Base-by-base conservation (phyloP, 768 basidiomycete genomes). In the Macrocybe gigantea region DNA sequence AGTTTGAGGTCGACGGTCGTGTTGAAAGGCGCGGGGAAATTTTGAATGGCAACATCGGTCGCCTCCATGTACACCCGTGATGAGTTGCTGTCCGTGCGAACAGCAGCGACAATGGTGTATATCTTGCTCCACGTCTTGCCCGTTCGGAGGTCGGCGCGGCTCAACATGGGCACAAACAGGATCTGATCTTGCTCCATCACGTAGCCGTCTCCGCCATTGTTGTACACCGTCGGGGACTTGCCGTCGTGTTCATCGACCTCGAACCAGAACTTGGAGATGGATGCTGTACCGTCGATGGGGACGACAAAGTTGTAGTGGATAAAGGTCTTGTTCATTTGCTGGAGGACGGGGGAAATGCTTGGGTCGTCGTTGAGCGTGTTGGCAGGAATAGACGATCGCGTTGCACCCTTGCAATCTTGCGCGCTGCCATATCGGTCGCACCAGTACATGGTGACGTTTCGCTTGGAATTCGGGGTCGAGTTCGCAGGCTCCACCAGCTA, bases 251-350 rank as follows among this genome's bases (percentile, higher is more conserved):
- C 73, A 49, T 76, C 66, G 6, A 76, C 69, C 29, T 66, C 60
- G 56, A 78, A 78, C 73, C 73, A 76, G 57, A 76, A 76, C 33
- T 68, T 71, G 32, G 72, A 66, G 45, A 78, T 65, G n/a, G 74
- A 75, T 7, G 58, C 59, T 5, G 64, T 49, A 6, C 66, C 51
- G 53, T 70, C 57, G 48, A 76, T 63, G 2, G 68, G 69, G 5
- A 70, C 70, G n/a, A 71, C 56, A 50, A 73, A 75, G 46, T 70
- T 59, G 59, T 74, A 77, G 53, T 68, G 66, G 34, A 67, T 60
- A 43, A 72, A 69, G 48, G 50, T 64, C 43, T 60, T 62, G 4
- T 69, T 69, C 44, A 67, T 59, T 7, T 53, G 56, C 30, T 59
- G 49, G 10, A 71, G 63, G 11, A 73, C 56, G 10, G 71, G 68